phyloP scores from a whole-genome alignment of 2,329 filamentous ascomycete species.

The Dactylonectria estremocensis region DNA sequence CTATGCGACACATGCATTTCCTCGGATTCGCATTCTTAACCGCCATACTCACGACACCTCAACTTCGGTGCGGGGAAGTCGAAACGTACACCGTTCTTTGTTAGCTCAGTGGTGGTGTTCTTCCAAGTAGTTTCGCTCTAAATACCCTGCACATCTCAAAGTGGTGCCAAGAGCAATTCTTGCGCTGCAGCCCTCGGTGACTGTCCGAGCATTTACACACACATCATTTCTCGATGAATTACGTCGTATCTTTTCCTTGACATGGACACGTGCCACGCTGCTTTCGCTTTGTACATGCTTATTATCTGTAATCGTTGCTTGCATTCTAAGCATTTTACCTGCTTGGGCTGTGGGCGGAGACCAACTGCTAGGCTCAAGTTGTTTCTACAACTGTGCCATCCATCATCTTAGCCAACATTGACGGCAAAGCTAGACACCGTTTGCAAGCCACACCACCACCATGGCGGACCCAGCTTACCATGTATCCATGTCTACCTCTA shows the following conservation, averaged over 20 bases:
- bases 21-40: not conserved
- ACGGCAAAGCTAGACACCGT: not conserved
- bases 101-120: not conserved
- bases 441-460: conserved; percentile 10
- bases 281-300: not conserved
- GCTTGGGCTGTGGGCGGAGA: conserved; percentile 7
- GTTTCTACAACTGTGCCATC: conserved; percentile 20
- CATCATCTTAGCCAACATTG: not conserved
- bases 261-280: not conserved
- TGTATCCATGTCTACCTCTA: not conserved
- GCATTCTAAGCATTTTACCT: not conserved
- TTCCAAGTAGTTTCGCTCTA: conserved; percentile 5
- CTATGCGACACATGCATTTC: conserved; percentile 2
- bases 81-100: conserved; percentile 16
- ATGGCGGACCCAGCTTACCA: not conserved
- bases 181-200: conserved; percentile 14
- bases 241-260: not conserved
- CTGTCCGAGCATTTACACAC: conserved; percentile 20
- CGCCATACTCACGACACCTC: not conserved
- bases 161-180: conserved; percentile 3
- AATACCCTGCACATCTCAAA: conserved; percentile 6
- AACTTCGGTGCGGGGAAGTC: conserved; percentile 22
- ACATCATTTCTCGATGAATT: not conserved
- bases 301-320: not conserved
- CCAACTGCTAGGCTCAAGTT: not conserved